These are phyloP conservation scores for Thalassia testudinum DNA, from an alignment of 116 monocot genomes.

Conservation along the genomic window DNA sequence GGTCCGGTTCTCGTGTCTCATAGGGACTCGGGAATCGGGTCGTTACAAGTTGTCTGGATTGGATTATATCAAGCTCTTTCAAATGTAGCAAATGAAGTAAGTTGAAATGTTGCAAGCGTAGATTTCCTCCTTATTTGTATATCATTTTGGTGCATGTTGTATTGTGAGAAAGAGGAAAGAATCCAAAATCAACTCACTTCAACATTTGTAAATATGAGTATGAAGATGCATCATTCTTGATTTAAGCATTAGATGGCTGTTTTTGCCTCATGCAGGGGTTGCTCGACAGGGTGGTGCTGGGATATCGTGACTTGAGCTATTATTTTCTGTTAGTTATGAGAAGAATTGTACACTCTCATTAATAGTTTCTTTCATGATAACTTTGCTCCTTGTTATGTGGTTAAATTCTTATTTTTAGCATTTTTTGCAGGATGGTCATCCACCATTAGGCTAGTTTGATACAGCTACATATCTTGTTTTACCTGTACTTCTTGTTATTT, in stretches of 20 bases:
- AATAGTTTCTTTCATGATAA: neutral
- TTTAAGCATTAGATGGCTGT: too few species aligned
- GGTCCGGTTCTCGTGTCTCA: too few species aligned
- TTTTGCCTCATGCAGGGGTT: conserved; percentile 41
- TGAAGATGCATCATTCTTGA: too few species aligned
- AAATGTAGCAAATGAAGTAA: conserved; percentile 98
- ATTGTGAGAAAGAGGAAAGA: too few species aligned
- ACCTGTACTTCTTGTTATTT: conserved; percentile 83
- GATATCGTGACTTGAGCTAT: conserved; percentile 95
- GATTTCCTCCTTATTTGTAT: too few species aligned
- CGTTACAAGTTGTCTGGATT: conserved; percentile 97
- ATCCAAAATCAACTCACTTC: too few species aligned
- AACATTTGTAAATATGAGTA: too few species aligned
- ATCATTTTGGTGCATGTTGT: too few species aligned
- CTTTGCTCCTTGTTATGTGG: too few species aligned
- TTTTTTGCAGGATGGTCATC: conserved; percentile 85
- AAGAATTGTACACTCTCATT: neutral
- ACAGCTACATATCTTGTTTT: conserved; percentile 83
- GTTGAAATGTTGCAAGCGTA: too few species aligned
- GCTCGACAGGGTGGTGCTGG: conserved; percentile 83
- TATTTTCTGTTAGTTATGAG: too few species aligned
- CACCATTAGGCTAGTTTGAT: conserved; percentile 88
- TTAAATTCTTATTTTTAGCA: neutral
- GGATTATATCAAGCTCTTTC: conserved; percentile 98
- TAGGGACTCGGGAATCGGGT: too few species aligned